Evolutionary conservation across 495 filamentous ascomycete genomes (phyloP), one percentile per base, ranked within the genome.

Genomic region (Penicillium antarcticum): DNA sequence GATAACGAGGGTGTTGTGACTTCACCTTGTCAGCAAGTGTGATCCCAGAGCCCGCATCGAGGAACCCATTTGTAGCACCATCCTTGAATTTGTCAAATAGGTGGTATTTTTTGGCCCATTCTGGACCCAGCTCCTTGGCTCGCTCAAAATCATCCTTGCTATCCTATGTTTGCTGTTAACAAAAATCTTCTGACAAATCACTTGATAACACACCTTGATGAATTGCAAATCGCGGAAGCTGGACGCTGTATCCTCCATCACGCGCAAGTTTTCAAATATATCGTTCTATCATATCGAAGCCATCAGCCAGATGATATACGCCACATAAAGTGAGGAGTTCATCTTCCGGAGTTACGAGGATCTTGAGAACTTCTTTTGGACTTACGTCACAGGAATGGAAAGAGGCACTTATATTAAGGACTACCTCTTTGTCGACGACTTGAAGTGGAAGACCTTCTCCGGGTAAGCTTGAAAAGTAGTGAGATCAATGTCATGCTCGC

Each of bases 81-180:
- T 50, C 23, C 23, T 46, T 53, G 51, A 57, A 53, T 5, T 38
- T 24, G 35, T 57, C 55, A 31, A 57, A 53, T 1, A 49, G 37
- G 26, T 57, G 55, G 24, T 49, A 49, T 36, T 57, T 57, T 32
- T 53, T 48, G 2, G 17, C 50, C 55, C 55, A 57, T 33, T 57
- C 45, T 16, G 38, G 43, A 2, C 55, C 51, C 14, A 45, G 37
- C 8, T 26, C 39, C 6, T 11, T 21, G 7, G 51, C 49, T 29
- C 55, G 49, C 26, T 44, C 42, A 24, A 48, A 44, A 21, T 57
- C 55, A 21, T 36, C 32, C 2, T 29, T 6, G 23, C 34, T 53
- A 17, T 45, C 19, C 55, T 57, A 13, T 19, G 3, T 8, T 8
- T 9, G 23, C 10, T 23, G 12, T 43, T 43, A 44, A 45, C 18